Evolutionary conservation across 75 land plant genomes (phyloP).

Genomic region (Azolla pinnata): DNA sequence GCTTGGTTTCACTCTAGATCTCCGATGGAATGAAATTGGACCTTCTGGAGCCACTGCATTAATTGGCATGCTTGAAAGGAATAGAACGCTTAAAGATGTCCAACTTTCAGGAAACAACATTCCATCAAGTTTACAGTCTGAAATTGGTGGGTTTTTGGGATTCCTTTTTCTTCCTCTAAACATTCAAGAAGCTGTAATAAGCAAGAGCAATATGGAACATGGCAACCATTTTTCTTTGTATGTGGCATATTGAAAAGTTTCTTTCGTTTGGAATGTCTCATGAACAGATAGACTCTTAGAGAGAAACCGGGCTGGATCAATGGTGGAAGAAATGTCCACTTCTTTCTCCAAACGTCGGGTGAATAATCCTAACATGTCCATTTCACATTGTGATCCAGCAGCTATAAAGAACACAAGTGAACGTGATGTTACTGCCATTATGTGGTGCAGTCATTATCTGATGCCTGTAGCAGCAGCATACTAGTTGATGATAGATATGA

Average conservation of each 20-base stretch:
- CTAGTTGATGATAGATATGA: background rate
- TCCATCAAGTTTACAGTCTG: conserved; percentile 14
- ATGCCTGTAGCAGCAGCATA: background rate
- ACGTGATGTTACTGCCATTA: no score
- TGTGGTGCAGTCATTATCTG: no score
- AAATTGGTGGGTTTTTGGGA: conserved; percentile 24
- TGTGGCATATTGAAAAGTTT: no score
- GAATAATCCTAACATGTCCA: no score
- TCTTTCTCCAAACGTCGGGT: background rate
- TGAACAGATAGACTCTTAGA: conserved; percentile 12
- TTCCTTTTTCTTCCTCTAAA: no score
- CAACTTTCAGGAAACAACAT: conserved; percentile 30
- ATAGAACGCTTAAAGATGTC: conserved; percentile 16
- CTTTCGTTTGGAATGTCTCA: conserved; percentile 3
- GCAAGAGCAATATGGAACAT: no score
- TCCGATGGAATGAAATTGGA: conserved; percentile 37
- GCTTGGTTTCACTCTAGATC: conserved; percentile 21
- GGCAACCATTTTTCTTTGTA: no score
- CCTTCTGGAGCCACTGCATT: conserved; percentile 28
- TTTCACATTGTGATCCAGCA: no score
- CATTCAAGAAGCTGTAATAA: no score
- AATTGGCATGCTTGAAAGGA: conserved; percentile 26
- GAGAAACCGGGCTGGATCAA: conserved; percentile 13
- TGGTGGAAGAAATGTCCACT: conserved; percentile 1
- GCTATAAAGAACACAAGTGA: no score